A percentile compares a stretch with the other conserved stretches of the same genome.
Conservation (phyloP, 1,139 yeast genomes). For the Scheffersomyces parashehatae region DNA sequence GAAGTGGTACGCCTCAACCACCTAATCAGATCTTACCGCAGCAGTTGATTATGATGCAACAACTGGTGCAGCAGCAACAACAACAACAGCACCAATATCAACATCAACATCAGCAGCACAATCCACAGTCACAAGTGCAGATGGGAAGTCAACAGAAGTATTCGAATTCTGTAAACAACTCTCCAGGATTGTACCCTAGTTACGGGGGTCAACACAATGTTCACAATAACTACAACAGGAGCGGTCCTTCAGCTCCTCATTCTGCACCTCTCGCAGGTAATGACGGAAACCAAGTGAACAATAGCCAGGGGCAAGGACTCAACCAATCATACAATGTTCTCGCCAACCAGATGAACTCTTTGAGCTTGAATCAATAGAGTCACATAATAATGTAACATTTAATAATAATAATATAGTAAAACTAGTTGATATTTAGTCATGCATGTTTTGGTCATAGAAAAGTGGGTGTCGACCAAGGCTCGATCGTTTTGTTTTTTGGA, state of each 20-base stretch:
- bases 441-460: too few species aligned
- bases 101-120: conserved; percentile 11
- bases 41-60: conserved; percentile 22
- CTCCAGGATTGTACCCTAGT: conserved; percentile 28
- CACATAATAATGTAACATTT: too few species aligned
- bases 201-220: conserved; percentile 14
- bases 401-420: too few species aligned
- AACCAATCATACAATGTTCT: conserved; percentile 20
- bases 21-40: conserved; percentile 16
- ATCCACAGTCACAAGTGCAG: conserved; percentile 13
- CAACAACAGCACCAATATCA: conserved; percentile 8
- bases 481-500: too few species aligned
- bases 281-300: conserved; percentile 1
- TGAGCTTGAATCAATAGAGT: conserved; percentile 28
- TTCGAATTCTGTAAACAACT: conserved; percentile 21
- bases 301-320: conserved; percentile 4
- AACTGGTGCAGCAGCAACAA: conserved; percentile 15
- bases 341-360: conserved; percentile 34
- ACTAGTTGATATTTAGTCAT: too few species aligned
- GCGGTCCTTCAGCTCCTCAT: conserved; percentile 8
- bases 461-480: too few species aligned
- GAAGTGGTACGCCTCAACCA: conserved; percentile 21
- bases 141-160: conserved; percentile 16
- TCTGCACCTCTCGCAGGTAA: conserved; percentile 9
- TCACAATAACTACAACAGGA: conserved; percentile 8